Conservation (phyloP, 371 early-diverging fungal species). For the Actinomortierella ambigua region DNA sequence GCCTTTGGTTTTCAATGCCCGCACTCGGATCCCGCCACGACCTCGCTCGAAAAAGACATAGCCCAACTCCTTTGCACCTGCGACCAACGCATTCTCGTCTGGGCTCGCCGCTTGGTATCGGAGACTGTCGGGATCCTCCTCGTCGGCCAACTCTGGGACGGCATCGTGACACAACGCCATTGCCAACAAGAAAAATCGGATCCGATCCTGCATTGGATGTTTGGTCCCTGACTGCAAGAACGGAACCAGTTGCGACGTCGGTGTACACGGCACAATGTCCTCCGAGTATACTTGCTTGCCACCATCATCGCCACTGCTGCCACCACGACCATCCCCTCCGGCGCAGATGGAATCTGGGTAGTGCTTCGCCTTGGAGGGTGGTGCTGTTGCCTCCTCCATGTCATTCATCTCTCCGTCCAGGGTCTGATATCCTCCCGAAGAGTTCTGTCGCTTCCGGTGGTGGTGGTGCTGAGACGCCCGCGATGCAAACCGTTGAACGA, state of each 20-base stretch:
- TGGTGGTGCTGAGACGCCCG: constrained; percentile 11
- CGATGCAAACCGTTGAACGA: no score
- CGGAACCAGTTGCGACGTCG: constrained; percentile 26
- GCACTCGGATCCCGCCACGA: constrained; percentile 49
- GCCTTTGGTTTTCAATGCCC: constrained; percentile 14
- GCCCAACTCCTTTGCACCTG: constrained; percentile 83
- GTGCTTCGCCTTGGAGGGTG: neutral
- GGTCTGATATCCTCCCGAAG: constrained; percentile 31
- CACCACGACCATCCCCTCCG: no score
- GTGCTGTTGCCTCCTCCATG: constrained; percentile 11
- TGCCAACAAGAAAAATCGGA: constrained; percentile 74
- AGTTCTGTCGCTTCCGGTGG: constrained; percentile 12
- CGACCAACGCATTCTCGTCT: constrained; percentile 93
- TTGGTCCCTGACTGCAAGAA: constrained; percentile 30
- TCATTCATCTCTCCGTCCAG: constrained; percentile 17
- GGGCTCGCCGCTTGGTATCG: constrained; percentile 92
- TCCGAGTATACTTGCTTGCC: constrained; percentile 24
- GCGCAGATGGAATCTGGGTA: constrained; percentile 31
- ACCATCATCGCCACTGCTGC: neutral
- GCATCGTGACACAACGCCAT: constrained; percentile 94
- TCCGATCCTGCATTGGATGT: constrained; percentile 29
- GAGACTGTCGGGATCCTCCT: constrained; percentile 51
- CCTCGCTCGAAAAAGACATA: constrained; percentile 77
- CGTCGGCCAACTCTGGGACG: constrained; percentile 64
- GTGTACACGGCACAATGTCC: constrained; percentile 36